Percentiles rank a stretch among this genome's conserved stretches.
phyloP scores from a whole-genome alignment of 495 filamentous ascomycete genomes.

The Trichoderma asperelloides region DNA sequence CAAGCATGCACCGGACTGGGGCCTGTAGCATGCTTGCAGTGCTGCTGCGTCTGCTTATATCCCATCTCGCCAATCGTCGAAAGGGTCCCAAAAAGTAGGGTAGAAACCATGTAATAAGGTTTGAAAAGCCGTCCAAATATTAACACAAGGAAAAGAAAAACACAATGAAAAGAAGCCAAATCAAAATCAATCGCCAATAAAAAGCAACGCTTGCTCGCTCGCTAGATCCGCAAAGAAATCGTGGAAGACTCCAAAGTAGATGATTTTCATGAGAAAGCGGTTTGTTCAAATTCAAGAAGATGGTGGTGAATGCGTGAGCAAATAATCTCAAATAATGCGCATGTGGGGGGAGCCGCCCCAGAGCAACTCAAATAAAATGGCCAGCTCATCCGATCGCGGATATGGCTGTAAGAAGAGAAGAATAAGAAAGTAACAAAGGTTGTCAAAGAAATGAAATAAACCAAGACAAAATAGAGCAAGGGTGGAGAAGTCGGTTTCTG shows the following conservation, averaged over 20 bases:
- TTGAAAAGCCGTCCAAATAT: constrained; percentile 11
- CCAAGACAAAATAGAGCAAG: neutral
- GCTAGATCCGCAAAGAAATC: constrained; percentile 12
- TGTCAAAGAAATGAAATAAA: neutral
- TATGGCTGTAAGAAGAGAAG: constrained; percentile 5
- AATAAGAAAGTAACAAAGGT: constrained; percentile 6
- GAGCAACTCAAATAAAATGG: neutral
- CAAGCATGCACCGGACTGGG: constrained; percentile 6
- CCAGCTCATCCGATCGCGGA: neutral
- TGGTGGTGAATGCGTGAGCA: constrained; percentile 4
- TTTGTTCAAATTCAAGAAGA: constrained; percentile 4
- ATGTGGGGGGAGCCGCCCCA: neutral
- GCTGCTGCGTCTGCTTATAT: constrained; percentile 2
- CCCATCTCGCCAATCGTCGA: constrained; percentile 10
- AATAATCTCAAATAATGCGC: constrained; percentile 2
- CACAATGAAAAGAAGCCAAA: constrained; percentile 1
- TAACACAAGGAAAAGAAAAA: constrained; percentile 4
- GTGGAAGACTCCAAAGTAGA: constrained; percentile 11
- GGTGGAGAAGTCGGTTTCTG: neutral
- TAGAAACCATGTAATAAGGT: constrained; percentile 10
- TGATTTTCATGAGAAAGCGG: constrained; percentile 12
- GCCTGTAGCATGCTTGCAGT: constrained; percentile 4
- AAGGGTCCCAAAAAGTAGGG: constrained; percentile 8
- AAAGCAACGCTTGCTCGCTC: constrained; percentile 23
- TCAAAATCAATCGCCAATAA: constrained; percentile 12